Conservation (phyloP, 495 filamentous ascomycete genomes). For the Cenococcum geophilum region DNA sequence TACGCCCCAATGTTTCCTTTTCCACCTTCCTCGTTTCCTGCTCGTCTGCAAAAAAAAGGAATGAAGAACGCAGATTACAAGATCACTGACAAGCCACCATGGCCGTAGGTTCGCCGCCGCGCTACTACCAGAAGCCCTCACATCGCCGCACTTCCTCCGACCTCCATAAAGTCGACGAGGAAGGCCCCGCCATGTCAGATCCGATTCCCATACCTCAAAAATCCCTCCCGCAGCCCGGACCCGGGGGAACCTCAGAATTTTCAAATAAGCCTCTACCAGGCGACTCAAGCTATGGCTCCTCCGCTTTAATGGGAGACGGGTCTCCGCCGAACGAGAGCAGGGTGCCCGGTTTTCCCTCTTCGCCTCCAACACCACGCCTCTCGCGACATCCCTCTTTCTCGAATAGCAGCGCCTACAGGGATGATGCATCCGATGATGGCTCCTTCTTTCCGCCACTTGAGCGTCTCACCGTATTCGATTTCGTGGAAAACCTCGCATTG, state of each 20-base stretch:
- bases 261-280: slow-evolving; percentile 22
- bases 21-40: neutral
- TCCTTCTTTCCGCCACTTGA: slow-evolving; percentile 82
- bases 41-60: neutral
- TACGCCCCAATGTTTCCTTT: neutral
- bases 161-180: slow-evolving; percentile 21
- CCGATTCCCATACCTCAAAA: slow-evolving; percentile 19
- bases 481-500: slow-evolving; percentile 89
- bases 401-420: slow-evolving; percentile 43
- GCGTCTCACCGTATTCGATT: slow-evolving; percentile 81
- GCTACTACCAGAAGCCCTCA: slow-evolving; percentile 3
- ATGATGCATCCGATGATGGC: slow-evolving; percentile 62
- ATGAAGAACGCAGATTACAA: slow-evolving; percentile 5
- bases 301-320: slow-evolving; percentile 19
- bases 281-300: slow-evolving; percentile 23
- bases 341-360: slow-evolving; percentile 21
- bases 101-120: slow-evolving; percentile 25
- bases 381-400: slow-evolving; percentile 73
- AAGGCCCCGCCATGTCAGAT: slow-evolving; percentile 32
- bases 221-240: slow-evolving; percentile 32
- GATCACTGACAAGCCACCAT: slow-evolving; percentile 23
- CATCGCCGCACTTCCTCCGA: slow-evolving; percentile 25
- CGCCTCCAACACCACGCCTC: slow-evolving; percentile 48
- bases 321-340: neutral
- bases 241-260: slow-evolving; percentile 24